Base-by-base conservation (phyloP, 495 filamentous ascomycete genomes). In the Hypoxylon intermedium region DNA sequence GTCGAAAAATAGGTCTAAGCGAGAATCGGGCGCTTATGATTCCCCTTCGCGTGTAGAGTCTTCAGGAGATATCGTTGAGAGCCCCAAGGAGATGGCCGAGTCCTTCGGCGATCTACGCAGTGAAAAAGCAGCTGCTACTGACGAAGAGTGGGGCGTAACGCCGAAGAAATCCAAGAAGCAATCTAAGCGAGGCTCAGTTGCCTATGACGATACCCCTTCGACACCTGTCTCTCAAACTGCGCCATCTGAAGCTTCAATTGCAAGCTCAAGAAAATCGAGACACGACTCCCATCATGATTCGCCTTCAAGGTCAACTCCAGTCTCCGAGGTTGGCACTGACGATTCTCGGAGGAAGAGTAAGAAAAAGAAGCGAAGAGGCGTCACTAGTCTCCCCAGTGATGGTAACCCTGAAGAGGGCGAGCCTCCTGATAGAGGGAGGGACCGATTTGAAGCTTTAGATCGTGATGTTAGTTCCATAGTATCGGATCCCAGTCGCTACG, bases 381-480 rank as follows among this genome's bases (percentile, higher is more conserved):
- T 40, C 19, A 15, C 65, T 5, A 59, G 54, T 20, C 45, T 63
- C 43, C 53, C 44, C 4, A 59, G 63, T 34, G 51, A 63, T 20
- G 52, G 30, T 0, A 40, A 34, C 2, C n/a, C 23, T 26, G n/a
- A 49, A 36, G 60, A 58, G 43, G 31, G 40, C 2, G 58, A 62
- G 20, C 74, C 67, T 11, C 71, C 76, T 0, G 69, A 77, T 46
- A 64, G 49, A 50, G 68, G 58, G 23, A 64, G 53, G 5, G 71
- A 67, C 12, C 61, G 42, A 9, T 71, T 67, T 42, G 51, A 69
- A 53, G 46, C 53, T 38, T 37, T 65, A 16, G 71, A 75, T 41
- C 74, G 72, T 9, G 76, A 78, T 24, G 66, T 74, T 23, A 73
- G 72, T 45, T 80, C 78, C 37, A 69, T 77, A n/a, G 71, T 78